A percentile compares a stretch with the other conserved stretches of the same genome.
These are phyloP conservation scores for Apiotrichum gracile DNA, from an alignment of 1,284 basidiomycete species.

Conservation along the genomic window DNA sequence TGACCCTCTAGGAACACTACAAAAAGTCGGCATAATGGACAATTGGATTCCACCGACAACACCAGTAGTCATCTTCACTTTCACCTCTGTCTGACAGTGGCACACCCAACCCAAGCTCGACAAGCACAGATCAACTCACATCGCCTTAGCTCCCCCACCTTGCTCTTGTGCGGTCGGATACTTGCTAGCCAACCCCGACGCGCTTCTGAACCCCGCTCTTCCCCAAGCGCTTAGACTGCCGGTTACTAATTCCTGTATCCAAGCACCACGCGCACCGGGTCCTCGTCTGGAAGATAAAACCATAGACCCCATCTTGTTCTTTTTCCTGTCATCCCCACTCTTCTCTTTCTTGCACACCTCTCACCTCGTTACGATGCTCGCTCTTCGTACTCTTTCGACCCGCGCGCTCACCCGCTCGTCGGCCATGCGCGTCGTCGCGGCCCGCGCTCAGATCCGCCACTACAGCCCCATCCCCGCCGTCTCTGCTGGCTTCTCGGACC, in stretches of 20 bases:
- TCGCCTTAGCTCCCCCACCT: not conserved
- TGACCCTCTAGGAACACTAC: conserved; percentile 44
- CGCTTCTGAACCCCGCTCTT: not conserved
- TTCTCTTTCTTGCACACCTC: not conserved
- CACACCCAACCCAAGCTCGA: not conserved
- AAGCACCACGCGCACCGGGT: not conserved
- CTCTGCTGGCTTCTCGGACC: conserved; percentile 12
- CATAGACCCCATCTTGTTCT: not conserved
- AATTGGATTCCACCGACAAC: conserved; percentile 13
- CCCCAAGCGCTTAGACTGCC: not conserved
- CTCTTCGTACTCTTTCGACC: conserved; percentile 12
- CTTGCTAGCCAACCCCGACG: conserved; percentile 1
- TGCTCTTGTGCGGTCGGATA: not conserved
- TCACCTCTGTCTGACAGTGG: too few species aligned
- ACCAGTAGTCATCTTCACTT: not conserved
- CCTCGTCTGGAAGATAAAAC: not conserved
- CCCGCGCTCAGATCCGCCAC: conserved; percentile 7
- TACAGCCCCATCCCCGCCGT: conserved; percentile 13
- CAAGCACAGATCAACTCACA: too few species aligned
- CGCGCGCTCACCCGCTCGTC: conserved; percentile 18
- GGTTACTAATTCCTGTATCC: not conserved
- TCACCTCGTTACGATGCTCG: conserved; percentile 10
- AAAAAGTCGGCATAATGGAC: conserved; percentile 44
- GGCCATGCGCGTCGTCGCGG: conserved; percentile 11
- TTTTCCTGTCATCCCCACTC: not conserved